phyloP scores from a whole-genome alignment of 2,329 filamentous ascomycete genomes.

The Dichotomopilus funicola region DNA sequence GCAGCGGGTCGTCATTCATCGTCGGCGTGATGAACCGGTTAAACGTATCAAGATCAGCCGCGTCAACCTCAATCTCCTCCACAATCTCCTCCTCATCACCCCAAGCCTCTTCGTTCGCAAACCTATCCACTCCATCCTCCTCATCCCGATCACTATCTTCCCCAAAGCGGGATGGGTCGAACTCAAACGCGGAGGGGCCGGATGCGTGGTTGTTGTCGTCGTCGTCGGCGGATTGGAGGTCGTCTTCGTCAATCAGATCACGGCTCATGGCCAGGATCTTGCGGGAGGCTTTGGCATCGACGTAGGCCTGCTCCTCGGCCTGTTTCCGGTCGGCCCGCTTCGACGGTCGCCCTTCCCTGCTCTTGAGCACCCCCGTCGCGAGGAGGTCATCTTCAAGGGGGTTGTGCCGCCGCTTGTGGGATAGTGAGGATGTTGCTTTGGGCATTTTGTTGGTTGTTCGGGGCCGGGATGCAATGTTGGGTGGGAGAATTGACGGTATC shows the following conservation, averaged over 20 bases:
- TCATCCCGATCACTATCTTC: conserved; percentile 40
- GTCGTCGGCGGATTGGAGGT: conserved; percentile 28
- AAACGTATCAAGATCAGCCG: conserved; percentile 82
- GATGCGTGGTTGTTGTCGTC: conserved; percentile 30
- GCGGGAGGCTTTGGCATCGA: conserved; percentile 81
- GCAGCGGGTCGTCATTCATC: conserved; percentile 64
- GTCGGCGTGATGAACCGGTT: conserved; percentile 76
- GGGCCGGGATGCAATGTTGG: neutral
- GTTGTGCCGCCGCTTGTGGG: conserved; percentile 65
- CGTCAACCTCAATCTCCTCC: conserved; percentile 74
- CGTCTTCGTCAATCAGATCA: conserved; percentile 79
- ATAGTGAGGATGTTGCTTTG: conserved; percentile 60
- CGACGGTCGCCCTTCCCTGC: conserved; percentile 66
- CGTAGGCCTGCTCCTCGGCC: conserved; percentile 60
- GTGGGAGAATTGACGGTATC: neutral
- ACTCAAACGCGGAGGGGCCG: conserved; percentile 64
- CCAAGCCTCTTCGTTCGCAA: conserved; percentile 60
- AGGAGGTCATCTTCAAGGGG: conserved; percentile 84
- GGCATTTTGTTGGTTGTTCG: conserved; percentile 55
- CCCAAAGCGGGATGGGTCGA: conserved; percentile 64
- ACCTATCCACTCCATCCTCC: conserved; percentile 27
- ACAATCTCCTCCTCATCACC: conserved; percentile 70
- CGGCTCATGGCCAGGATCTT: conserved; percentile 87
- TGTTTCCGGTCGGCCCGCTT: conserved; percentile 56
- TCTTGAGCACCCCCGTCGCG: conserved; percentile 62